Evolutionary conservation across 2,329 filamentous ascomycete genomes (phyloP), one percentile per base, ranked within the genome.

Genomic region (Dendryphion nanum): DNA sequence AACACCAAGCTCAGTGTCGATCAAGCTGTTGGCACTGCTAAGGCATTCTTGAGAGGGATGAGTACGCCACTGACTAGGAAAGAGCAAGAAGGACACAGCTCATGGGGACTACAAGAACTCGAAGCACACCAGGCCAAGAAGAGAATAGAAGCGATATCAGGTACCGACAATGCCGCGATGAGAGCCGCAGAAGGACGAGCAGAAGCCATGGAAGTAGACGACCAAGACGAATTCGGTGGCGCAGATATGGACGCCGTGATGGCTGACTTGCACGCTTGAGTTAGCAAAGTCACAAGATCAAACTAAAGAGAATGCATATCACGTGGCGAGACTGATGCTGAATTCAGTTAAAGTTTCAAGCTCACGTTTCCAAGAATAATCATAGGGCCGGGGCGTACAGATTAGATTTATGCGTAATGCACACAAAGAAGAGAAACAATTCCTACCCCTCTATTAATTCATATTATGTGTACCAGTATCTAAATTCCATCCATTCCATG

Each of bases 1-100:
- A 89, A 95, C 51, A 83, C 85, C 8, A 96, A 95, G 53, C 74
- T 98, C 44, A 95, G 87, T 58, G 95, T 93, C 0, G 93, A 98
- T 59, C 95, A 97, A 83, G 89, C 91, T 0, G 85, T 95, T 14
- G 87, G 88, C 39, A 83, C 80, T 32, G 91, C 93, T 8, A 89
- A 94, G 69, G 85, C 85, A 36, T 98, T 98, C 67, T 67, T 98
- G 58, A 79, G 86, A 44, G 83, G 82, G 18, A 98, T 98, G 88
- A 90, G 88, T 4, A 89, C 94, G 62, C 90, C 90, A 3, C 95
- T 95, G 69, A 81, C 81, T 30, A 73, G 82, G 0, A 83, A 79
- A 50, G 84, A 95, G 62, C 89, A 95, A 57, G 90, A 96, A 50
- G 93, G 91, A 0, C 87, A 96, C 57, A 93, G 87, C 55, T 94